Evolutionary conservation across 495 filamentous ascomycete genomes (phyloP).

Genomic region (Cairneyella variabilis): DNA sequence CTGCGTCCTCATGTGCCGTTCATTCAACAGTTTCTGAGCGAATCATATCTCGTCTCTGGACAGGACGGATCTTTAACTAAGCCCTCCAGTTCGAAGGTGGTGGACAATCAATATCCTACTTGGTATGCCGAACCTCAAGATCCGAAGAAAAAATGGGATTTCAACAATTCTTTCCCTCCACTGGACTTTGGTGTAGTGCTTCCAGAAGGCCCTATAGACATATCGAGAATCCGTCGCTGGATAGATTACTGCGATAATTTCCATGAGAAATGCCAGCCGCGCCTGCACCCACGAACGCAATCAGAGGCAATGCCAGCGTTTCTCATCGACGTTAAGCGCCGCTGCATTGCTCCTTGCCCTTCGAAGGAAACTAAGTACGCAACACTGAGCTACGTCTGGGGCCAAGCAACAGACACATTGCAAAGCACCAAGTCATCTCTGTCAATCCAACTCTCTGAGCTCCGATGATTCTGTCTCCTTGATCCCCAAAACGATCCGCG

Average conservation of each 20-base stretch:
- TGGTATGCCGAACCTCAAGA: not conserved
- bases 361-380: not conserved
- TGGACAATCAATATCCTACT: not conserved
- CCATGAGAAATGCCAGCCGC: not conserved
- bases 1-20: not conserved
- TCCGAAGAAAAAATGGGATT: not conserved
- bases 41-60: not conserved
- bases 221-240: not conserved
- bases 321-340: not conserved
- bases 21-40: not conserved
- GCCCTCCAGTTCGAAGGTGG: not conserved
- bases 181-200: not conserved
- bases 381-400: not conserved
- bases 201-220: not conserved
- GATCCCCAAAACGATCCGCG: conserved; percentile 23
- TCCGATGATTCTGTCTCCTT: conserved; percentile 1
- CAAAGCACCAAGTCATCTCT: not conserved
- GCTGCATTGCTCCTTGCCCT: not conserved
- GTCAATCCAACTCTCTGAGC: not conserved
- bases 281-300: not conserved
- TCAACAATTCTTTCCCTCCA: not conserved
- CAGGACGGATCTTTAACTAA: not conserved
- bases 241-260: not conserved
- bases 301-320: not conserved
- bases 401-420: not conserved